Evolutionary conservation across 2,329 filamentous ascomycete genomes (phyloP).

Genomic region (Fusarium transvaalense): DNA sequence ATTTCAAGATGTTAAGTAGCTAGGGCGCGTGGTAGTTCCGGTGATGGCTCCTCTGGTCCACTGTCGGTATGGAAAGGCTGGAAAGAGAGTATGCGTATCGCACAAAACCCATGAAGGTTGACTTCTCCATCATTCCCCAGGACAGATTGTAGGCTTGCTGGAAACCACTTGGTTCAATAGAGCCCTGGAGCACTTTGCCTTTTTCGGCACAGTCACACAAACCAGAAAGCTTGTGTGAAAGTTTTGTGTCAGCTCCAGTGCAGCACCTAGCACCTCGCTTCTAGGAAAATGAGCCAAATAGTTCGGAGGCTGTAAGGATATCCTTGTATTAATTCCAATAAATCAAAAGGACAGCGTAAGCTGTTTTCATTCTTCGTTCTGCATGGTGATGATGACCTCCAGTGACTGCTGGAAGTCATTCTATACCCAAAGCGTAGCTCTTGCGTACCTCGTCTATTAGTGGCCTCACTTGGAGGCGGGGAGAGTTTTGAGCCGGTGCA

Average conservation of each 20-base stretch:
- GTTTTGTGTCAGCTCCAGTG: slow-evolving; percentile 8
- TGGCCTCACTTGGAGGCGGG: slow-evolving; percentile 30
- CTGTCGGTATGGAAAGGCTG: slow-evolving; percentile 12
- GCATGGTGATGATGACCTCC: slow-evolving; percentile 14
- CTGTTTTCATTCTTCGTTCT: slow-evolving; percentile 23
- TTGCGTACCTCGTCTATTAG: slow-evolving; percentile 17
- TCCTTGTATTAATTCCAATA: neutral
- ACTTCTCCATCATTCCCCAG: slow-evolving; percentile 35
- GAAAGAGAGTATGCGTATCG: slow-evolving; percentile 21
- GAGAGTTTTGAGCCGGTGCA: slow-evolving; percentile 35
- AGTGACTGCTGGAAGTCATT: slow-evolving; percentile 21
- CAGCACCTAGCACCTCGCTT: slow-evolving; percentile 7
- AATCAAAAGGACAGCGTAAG: slow-evolving; percentile 4
- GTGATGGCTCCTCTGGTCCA: slow-evolving; percentile 1
- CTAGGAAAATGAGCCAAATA: slow-evolving; percentile 12
- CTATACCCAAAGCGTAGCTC: slow-evolving; percentile 40
- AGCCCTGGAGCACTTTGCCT: slow-evolving; percentile 27
- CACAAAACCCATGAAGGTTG: slow-evolving; percentile 17
- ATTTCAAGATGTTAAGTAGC: slow-evolving; percentile 9
- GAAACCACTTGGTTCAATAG: slow-evolving; percentile 5
- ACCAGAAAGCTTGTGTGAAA: slow-evolving; percentile 31
- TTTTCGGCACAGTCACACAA: slow-evolving; percentile 37
- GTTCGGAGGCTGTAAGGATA: slow-evolving; percentile 11
- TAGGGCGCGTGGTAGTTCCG: neutral
- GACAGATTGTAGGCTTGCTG: slow-evolving; percentile 11